These are phyloP conservation scores for Fraxinus albicans DNA, from an alignment of 305 asterid genomes.

Conservation along the genomic window DNA sequence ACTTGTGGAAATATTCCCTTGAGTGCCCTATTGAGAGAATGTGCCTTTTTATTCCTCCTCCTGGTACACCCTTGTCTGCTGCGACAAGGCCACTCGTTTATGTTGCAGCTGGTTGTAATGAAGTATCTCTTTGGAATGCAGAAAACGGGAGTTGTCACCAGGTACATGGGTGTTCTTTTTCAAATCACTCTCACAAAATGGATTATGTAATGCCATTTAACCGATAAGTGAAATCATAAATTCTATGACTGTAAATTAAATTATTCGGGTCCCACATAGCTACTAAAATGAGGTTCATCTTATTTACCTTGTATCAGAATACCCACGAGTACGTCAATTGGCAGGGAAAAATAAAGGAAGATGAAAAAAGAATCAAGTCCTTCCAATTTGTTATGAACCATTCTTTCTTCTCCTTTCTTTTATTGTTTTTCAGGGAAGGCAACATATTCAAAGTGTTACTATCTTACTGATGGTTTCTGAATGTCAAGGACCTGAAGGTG, in stretches of 20 bases:
- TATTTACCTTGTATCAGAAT: neutral
- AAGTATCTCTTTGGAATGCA: constrained; percentile 98
- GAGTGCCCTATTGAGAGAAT: constrained; percentile 84
- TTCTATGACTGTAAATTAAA: constrained; percentile 1
- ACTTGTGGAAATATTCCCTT: constrained; percentile 86
- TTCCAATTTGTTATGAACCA: neutral
- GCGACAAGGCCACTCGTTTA: constrained; percentile 90
- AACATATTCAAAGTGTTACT: neutral
- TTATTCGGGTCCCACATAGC: neutral
- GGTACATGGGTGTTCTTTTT: constrained; percentile 42
- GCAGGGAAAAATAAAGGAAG: neutral
- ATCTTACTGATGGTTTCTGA: constrained; percentile 13
- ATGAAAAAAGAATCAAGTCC: neutral
- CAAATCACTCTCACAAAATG: constrained; percentile 9
- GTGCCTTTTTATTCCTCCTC: constrained; percentile 94
- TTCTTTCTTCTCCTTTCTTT: constrained; percentile 8
- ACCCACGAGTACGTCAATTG: neutral
- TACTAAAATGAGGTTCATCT: neutral
- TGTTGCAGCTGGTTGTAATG: constrained; percentile 97
- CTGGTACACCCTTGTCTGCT: constrained; percentile 71
- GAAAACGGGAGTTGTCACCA: constrained; percentile 98
- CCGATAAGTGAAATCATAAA: constrained; percentile 7
- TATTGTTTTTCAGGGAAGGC: constrained; percentile 6
- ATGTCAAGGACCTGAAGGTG: constrained; percentile 5
- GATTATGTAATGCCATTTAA: constrained; percentile 6